A percentile compares a stretch with the other conserved stretches of the same genome.
These are phyloP conservation scores for Otatea glauca DNA, from an alignment of 176 grass and related monocot genomes.

Conservation along the genomic window DNA sequence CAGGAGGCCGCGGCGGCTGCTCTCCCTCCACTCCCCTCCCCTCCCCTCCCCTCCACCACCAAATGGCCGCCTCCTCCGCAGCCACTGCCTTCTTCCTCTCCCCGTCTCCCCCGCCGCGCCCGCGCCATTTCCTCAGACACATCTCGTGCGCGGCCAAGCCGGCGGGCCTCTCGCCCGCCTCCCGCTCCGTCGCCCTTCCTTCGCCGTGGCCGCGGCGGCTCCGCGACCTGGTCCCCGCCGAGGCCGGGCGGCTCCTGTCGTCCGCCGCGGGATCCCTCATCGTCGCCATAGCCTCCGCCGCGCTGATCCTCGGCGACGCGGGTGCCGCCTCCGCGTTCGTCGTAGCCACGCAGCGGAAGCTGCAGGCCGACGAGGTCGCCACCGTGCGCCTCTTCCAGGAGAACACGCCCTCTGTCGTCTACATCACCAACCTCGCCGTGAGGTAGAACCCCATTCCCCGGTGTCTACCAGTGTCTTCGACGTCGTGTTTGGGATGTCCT, in stretches of 20 bases:
- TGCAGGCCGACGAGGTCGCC: slow-evolving; percentile 92
- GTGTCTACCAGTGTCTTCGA: neutral
- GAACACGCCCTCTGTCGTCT: slow-evolving; percentile 97
- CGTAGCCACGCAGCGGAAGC: slow-evolving; percentile 71
- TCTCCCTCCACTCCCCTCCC: neutral
- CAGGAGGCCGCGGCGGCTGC: slow-evolving; percentile 25
- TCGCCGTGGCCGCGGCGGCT: slow-evolving; percentile 20
- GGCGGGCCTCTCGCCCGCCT: neutral
- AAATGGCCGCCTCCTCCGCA: slow-evolving; percentile 47
- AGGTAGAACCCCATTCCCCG: slow-evolving; percentile 34
- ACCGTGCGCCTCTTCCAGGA: slow-evolving; percentile 96
- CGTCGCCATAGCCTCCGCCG: slow-evolving; percentile 64
- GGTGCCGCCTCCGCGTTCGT: slow-evolving; percentile 79
- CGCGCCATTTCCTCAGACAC: slow-evolving; percentile 46
- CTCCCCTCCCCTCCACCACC: neutral
- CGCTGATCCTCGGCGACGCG: slow-evolving; percentile 68
- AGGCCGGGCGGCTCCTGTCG: slow-evolving; percentile 47
- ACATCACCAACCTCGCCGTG: slow-evolving; percentile 95
- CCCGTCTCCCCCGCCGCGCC: slow-evolving; percentile 20
- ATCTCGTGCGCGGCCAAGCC: slow-evolving; percentile 16
- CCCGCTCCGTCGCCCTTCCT: neutral
- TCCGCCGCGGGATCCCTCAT: slow-evolving; percentile 65
- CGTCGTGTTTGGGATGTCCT: neutral
- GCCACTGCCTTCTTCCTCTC: slow-evolving; percentile 54
- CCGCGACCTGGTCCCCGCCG: slow-evolving; percentile 31